These are phyloP conservation scores for Mollisia scopiformis DNA, from an alignment of 2,329 filamentous ascomycete species.

Conservation along the genomic window DNA sequence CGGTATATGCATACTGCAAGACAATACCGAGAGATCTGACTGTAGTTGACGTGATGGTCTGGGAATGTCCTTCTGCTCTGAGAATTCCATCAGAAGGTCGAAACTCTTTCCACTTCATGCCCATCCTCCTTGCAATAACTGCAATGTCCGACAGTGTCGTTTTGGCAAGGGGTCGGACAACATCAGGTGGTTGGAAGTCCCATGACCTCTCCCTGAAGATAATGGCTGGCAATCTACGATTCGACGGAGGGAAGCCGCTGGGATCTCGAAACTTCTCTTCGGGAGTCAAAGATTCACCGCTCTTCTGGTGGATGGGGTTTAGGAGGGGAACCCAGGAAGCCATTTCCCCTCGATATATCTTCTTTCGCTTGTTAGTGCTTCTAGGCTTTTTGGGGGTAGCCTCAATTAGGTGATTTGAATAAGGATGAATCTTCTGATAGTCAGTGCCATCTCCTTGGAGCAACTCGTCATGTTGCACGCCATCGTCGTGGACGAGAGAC, in stretches of 20 bases:
- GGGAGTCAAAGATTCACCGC: background rate
- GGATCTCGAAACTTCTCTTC: no score
- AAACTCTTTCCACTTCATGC: conserved; percentile 34
- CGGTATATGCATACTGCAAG: conserved; percentile 26
- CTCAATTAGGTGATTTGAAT: no score
- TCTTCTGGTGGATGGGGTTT: conserved; percentile 12
- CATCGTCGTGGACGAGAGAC: background rate
- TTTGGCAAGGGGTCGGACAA: conserved; percentile 30
- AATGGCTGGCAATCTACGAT: conserved; percentile 18
- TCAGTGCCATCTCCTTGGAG: conserved; percentile 15
- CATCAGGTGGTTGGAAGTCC: conserved; percentile 35
- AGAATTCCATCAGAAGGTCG: conserved; percentile 27
- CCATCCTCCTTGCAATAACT: conserved; percentile 31
- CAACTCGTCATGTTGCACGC: conserved; percentile 7
- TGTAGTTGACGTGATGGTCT: conserved; percentile 30
- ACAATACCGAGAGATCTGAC: conserved; percentile 27
- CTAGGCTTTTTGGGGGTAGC: conserved; percentile 15
- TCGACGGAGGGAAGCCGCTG: no score
- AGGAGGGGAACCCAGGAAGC: conserved; percentile 25
- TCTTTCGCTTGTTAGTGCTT: background rate
- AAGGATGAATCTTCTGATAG: no score
- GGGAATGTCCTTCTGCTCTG: conserved; percentile 33
- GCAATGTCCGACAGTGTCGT: conserved; percentile 29
- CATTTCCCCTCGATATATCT: conserved; percentile 18
- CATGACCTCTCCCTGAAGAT: conserved; percentile 27